These are phyloP conservation scores for Dacryopinax spathularia DNA, from an alignment of 768 basidiomycete genomes.

Conservation along the genomic window DNA sequence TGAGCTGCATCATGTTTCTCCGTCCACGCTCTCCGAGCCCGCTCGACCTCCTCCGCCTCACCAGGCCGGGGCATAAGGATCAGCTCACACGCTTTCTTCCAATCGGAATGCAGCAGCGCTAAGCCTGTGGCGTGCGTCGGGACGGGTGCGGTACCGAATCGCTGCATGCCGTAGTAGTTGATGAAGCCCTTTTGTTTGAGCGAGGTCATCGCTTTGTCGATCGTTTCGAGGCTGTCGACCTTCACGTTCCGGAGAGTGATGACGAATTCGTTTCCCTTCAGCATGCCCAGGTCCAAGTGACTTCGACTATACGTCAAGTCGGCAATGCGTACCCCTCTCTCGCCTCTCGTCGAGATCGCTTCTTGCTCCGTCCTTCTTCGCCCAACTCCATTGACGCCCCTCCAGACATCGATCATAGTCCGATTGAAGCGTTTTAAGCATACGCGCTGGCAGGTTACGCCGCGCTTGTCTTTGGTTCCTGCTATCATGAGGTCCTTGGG, in stretches of 20 bases:
- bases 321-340: constrained; percentile 75
- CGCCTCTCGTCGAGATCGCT: constrained; percentile 57
- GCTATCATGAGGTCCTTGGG: constrained; percentile 77
- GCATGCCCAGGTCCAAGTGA: constrained; percentile 80
- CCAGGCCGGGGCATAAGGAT: constrained; percentile 73
- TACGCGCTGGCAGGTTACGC: constrained; percentile 87
- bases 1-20: constrained; percentile 63
- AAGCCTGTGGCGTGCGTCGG: constrained; percentile 92
- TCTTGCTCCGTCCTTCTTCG: constrained; percentile 42
- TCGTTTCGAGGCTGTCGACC: constrained; percentile 51
- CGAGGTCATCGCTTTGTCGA: constrained; percentile 61
- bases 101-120: constrained; percentile 75
- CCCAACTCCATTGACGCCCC: constrained; percentile 52
- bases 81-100: constrained; percentile 72
- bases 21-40: constrained; percentile 78
- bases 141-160: constrained; percentile 92
- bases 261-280: constrained; percentile 90
- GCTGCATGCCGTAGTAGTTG: constrained; percentile 99
- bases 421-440: constrained; percentile 62
- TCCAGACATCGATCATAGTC: constrained; percentile 77
- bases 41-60: constrained; percentile 82
- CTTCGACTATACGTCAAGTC: constrained; percentile 77
- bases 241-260: constrained; percentile 88
- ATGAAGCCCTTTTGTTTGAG: constrained; percentile 83
- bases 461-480: constrained; percentile 97